Evolutionary conservation across 2,329 filamentous ascomycete species (phyloP), one percentile per base, ranked within the genome.

Genomic region (Colletotrichum sp.): DNA sequence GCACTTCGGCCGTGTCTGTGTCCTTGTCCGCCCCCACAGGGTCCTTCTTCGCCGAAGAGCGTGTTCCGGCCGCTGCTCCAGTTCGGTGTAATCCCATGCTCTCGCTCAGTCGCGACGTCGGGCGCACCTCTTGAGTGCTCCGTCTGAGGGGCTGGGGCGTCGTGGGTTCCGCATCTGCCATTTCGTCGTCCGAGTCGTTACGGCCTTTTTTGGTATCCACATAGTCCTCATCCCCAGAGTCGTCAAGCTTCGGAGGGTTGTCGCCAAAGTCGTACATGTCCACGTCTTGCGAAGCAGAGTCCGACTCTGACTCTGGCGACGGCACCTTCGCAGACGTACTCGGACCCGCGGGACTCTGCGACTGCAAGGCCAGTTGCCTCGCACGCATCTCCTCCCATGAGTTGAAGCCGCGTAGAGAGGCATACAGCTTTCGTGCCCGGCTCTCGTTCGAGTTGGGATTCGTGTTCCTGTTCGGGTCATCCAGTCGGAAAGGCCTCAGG

Each of bases 241-340:
- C 76, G 39, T 77, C 64, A 4, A 68, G 39, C 13, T 82, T 73
- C 6, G 49, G 68, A 3, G 83, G 83, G 1, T 76, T 76, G 69
- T 73, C 73, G 30, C 69, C 73, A 68, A 76, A 76, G 26, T 76
- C 70, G 28, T 73, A 76, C 73, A 73, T 76, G 21, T 76, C 64
- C 7, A 68, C 70, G 34, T 76, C 73, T 15, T 65, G 70, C 6
- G 65, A 30, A 3, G 59, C 26, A 26, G 64, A 68, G 10, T 76
- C 70, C 16, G 73, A 73, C 18, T 73, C 73, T 8, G 73, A 76
- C 8, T 70, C 73, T 15, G 73, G 64, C 15, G 73, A 76, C 12
- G 57, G 73, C 21, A 60, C 57, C 28, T 73, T 49, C 16, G 73
- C 28, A 13, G 59, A n/a, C 6, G 59, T 15, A 8, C 12, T 30